phyloP scores from a whole-genome alignment of 495 filamentous ascomycete genomes.

The Penicillium atrosanguineum region DNA sequence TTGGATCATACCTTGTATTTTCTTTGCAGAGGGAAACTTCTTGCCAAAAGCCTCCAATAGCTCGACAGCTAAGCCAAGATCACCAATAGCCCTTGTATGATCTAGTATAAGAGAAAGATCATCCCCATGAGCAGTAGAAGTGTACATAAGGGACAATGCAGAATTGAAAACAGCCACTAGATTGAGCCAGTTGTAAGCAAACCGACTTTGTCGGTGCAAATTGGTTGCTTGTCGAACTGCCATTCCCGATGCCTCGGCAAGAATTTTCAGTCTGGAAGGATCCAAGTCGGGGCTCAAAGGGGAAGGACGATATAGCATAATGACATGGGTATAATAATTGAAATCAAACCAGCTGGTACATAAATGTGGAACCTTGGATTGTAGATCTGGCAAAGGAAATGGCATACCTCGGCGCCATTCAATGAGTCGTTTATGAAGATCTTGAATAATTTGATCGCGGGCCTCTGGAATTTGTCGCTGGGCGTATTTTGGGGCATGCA shows the following conservation, averaged over 20 bases:
- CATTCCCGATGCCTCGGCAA: slow-evolving; percentile 35
- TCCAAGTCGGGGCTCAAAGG: slow-evolving; percentile 32
- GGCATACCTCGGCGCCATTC: slow-evolving; percentile 42
- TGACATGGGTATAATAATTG: slow-evolving; percentile 40
- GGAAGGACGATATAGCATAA: slow-evolving; percentile 39
- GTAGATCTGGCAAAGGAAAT: slow-evolving; percentile 36
- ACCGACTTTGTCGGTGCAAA: slow-evolving; percentile 33
- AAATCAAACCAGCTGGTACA: slow-evolving; percentile 40
- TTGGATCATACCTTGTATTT: slow-evolving; percentile 33
- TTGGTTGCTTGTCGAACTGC: slow-evolving; percentile 36
- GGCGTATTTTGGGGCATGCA: slow-evolving; percentile 20
- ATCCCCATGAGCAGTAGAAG: slow-evolving; percentile 31
- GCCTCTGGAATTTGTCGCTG: slow-evolving; percentile 12
- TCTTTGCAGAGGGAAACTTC: slow-evolving; percentile 35
- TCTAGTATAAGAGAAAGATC: slow-evolving; percentile 18
- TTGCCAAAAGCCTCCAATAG: slow-evolving; percentile 29
- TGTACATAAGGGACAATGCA: slow-evolving; percentile 36
- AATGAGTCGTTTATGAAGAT: slow-evolving; percentile 33
- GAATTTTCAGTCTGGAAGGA: slow-evolving; percentile 21
- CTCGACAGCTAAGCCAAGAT: slow-evolving; percentile 31
- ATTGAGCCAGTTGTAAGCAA: slow-evolving; percentile 44
- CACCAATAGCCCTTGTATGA: slow-evolving; percentile 25
- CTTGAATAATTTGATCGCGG: slow-evolving; percentile 25
- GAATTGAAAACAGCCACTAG: slow-evolving; percentile 36
- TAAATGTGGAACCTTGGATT: slow-evolving; percentile 37